Percentiles rank a stretch among this genome's conserved stretches.
These are phyloP conservation scores for Eimeria falciformis DNA, from an alignment of 169 alveolate genomes.

Conservation along the genomic window DNA sequence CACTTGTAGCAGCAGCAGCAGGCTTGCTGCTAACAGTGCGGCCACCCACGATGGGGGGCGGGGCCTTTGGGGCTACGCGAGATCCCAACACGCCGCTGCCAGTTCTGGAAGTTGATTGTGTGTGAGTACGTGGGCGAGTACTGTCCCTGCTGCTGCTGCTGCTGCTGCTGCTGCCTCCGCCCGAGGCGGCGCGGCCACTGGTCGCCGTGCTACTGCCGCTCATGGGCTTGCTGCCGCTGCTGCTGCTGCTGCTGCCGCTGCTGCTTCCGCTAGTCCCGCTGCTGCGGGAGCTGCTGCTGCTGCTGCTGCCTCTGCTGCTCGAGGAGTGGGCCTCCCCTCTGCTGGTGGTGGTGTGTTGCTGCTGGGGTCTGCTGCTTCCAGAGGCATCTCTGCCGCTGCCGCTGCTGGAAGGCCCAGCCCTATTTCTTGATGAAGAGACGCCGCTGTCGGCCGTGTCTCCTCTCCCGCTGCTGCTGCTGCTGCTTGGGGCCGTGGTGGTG, in stretches of 20 bases:
- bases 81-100: not conserved
- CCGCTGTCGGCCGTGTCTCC: too few species aligned
- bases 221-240: conserved; percentile 43
- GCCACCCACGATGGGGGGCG: not conserved
- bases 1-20: not conserved
- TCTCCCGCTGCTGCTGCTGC: conserved; percentile 63
- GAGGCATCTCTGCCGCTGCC: conserved; percentile 26
- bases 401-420: not conserved
- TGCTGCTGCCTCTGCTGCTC: conserved; percentile 55
- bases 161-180: conserved; percentile 46
- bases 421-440: too few species aligned
- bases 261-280: not conserved
- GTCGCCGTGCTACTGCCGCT: conserved; percentile 33
- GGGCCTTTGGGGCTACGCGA: conserved; percentile 18
- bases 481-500: not conserved
- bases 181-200: not conserved
- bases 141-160: conserved; percentile 45
- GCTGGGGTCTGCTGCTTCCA: conserved; percentile 38
- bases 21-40: conserved; percentile 30
- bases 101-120: not conserved
- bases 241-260: not conserved
- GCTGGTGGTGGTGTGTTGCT: not conserved
- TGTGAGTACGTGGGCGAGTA: not conserved
- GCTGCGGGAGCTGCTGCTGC: conserved; percentile 35
- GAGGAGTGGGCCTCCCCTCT: not conserved